phyloP scores from a whole-genome alignment of 768 basidiomycete genomes.

The Leucocoprinus leucothites region DNA sequence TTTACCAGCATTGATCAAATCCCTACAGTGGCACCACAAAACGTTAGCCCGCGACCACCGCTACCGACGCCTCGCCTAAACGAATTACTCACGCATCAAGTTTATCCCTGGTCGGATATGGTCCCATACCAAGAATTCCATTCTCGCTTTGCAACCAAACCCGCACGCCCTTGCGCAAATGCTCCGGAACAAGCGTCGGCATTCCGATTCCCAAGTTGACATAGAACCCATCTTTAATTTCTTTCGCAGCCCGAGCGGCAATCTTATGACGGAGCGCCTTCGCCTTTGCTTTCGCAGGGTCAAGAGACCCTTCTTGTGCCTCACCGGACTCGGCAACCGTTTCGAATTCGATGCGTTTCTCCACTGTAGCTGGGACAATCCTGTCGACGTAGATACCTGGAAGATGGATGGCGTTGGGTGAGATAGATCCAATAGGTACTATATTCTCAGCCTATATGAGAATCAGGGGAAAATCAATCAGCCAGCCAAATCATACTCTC shows the following conservation, averaged over 20 bases:
- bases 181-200: conserved; percentile 85
- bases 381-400: conserved; percentile 89
- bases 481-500: neutral
- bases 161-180: conserved; percentile 64
- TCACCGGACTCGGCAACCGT: conserved; percentile 59
- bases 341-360: conserved; percentile 74
- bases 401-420: conserved; percentile 78
- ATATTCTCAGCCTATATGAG: conserved; percentile 78
- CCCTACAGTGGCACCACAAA: conserved; percentile 37
- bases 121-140: conserved; percentile 85
- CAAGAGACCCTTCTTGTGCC: conserved; percentile 20
- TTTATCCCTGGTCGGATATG: conserved; percentile 80
- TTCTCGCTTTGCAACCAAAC: conserved; percentile 95
- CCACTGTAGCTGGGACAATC: conserved; percentile 72
- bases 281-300: conserved; percentile 52
- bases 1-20: conserved; percentile 93
- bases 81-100: conserved; percentile 82
- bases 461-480: too few relatives aligned
- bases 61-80: too few relatives aligned
- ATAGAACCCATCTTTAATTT: conserved; percentile 83
- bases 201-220: conserved; percentile 91
- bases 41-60: too few relatives aligned
- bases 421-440: conserved; percentile 77
- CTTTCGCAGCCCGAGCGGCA: conserved; percentile 84
- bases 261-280: conserved; percentile 66